Conservation (phyloP, 2,329 filamentous ascomycete genomes). For the Diaporthe amygdali region DNA sequence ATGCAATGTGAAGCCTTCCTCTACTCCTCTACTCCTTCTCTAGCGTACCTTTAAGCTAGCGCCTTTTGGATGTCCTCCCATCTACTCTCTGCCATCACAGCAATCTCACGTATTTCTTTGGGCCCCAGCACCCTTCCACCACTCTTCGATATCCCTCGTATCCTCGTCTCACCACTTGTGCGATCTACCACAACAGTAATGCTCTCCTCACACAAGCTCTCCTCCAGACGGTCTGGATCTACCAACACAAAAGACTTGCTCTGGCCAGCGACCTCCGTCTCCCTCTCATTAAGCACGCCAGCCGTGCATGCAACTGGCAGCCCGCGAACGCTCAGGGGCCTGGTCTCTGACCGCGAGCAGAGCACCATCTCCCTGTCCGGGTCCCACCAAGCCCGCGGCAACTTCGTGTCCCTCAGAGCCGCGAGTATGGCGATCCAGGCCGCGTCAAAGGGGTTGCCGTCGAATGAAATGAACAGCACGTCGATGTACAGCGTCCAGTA, state of each 20-base stretch:
- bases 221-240: conserved; percentile 91
- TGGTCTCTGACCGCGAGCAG: conserved; percentile 66
- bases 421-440: conserved; percentile 86
- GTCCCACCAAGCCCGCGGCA: conserved; percentile 86
- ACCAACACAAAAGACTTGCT: conserved; percentile 76
- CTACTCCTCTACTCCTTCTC: conserved; percentile 14
- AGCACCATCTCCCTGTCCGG: conserved; percentile 78
- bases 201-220: conserved; percentile 81
- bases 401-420: conserved; percentile 76
- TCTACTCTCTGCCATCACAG: conserved; percentile 64
- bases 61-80: conserved; percentile 64
- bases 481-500: conserved; percentile 98
- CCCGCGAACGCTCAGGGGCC: conserved; percentile 63
- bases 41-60: conserved; percentile 36
- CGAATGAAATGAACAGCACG: conserved; percentile 90
- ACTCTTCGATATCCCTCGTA: conserved; percentile 80
- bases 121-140: conserved; percentile 76
- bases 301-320: conserved; percentile 80
- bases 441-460: conserved; percentile 90
- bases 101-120: conserved; percentile 64
- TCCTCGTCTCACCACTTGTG: conserved; percentile 54
- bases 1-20: background rate
- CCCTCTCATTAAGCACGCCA: conserved; percentile 74
- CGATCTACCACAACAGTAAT: conserved; percentile 82
- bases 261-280: conserved; percentile 46